Conservation (phyloP, 768 basidiomycete genomes). For the Suillus americanus region DNA sequence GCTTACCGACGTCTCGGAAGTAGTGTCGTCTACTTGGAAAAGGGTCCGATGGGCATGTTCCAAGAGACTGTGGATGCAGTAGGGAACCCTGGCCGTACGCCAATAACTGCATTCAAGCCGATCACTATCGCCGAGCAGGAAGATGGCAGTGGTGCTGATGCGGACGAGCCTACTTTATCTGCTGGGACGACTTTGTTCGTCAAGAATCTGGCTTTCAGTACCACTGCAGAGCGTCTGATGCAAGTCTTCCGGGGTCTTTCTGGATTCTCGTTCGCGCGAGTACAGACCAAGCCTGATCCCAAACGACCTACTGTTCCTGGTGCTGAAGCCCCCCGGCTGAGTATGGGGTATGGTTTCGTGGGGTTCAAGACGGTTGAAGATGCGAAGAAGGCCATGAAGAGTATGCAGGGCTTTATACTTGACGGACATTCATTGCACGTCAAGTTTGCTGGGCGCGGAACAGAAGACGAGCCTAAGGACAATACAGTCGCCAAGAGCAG, state of each 20-base stretch:
- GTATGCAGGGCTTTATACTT: conserved; percentile 77
- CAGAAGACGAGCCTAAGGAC: conserved; percentile 47
- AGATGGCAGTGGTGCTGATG: conserved; percentile 30
- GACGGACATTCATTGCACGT: conserved; percentile 86
- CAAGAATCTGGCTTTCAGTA: conserved; percentile 93
- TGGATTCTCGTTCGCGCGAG: conserved; percentile 81
- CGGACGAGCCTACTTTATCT: conserved; percentile 45
- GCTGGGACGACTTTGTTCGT: conserved; percentile 86
- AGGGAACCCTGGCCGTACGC: conserved; percentile 22
- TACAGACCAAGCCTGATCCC: conserved; percentile 90
- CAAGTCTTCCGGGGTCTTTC: conserved; percentile 73
- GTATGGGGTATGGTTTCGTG: conserved; percentile 97
- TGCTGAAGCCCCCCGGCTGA: conserved; percentile 52
- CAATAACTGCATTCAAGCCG: conserved; percentile 26
- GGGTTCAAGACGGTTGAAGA: conserved; percentile 79
- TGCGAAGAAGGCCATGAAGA: conserved; percentile 72
- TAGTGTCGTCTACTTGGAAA: conserved; percentile 89
- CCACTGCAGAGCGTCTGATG: conserved; percentile 70
- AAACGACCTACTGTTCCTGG: conserved; percentile 48
- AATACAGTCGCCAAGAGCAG: conserved; percentile 48
- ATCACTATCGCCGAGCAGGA: conserved; percentile 48
- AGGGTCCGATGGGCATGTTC: conserved; percentile 87
- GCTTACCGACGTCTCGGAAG: conserved; percentile 89
- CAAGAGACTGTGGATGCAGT: conserved; percentile 28
- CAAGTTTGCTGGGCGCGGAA: conserved; percentile 83